Percentiles rank a stretch among this genome's conserved stretches.
These are phyloP conservation scores for Penicillium simplicissimum DNA, from an alignment of 495 filamentous ascomycete genomes.

Conservation along the genomic window DNA sequence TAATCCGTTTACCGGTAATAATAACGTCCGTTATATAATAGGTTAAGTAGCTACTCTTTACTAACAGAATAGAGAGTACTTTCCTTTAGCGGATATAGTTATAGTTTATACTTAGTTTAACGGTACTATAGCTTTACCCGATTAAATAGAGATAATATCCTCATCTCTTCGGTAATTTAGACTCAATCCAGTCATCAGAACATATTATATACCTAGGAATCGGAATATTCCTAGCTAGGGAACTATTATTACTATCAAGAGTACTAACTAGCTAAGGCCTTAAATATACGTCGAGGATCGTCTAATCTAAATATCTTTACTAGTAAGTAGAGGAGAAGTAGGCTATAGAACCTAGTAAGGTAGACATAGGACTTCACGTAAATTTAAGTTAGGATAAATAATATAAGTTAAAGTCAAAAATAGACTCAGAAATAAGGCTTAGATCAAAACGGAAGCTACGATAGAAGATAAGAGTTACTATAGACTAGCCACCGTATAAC, in stretches of 20 bases:
- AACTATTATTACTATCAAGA: background rate
- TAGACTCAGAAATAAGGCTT: no score
- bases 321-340: no score
- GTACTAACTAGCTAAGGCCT: background rate
- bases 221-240: background rate
- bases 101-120: background rate
- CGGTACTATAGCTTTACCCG: background rate
- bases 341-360: no score
- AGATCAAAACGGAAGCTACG: no score
- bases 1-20: background rate
- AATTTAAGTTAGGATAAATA: no score
- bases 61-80: background rate
- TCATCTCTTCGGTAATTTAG: background rate
- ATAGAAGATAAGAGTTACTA: no score
- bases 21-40: background rate
- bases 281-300: background rate
- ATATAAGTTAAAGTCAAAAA: no score
- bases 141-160: background rate
- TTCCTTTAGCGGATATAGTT: background rate
- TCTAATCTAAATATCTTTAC: background rate
- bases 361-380: no score
- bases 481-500: no score
- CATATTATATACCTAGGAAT: background rate
- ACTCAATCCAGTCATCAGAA: background rate
- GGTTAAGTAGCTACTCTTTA: background rate